Evolutionary conservation across 805 yeast species (phyloP).

Genomic region (Metschnikowia aberdeeniae): DNA sequence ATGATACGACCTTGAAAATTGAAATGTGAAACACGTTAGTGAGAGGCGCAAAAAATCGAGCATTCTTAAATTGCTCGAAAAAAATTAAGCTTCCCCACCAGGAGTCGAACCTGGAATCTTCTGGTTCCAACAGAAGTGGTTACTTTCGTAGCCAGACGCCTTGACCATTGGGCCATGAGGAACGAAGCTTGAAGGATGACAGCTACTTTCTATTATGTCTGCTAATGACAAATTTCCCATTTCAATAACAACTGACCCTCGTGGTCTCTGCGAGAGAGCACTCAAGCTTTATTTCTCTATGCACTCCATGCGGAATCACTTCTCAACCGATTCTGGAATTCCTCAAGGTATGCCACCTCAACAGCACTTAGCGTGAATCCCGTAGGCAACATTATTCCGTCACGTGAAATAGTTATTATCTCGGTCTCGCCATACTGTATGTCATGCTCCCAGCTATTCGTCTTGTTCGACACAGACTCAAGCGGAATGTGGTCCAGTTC

Average conservation of each 20-base stretch:
- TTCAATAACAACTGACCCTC: no score
- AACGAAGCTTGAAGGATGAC: conserved; percentile 36
- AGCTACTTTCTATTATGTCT: no score
- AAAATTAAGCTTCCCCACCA: conserved; percentile 44
- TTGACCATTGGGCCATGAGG: conserved; percentile 76
- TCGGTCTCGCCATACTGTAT: conserved; percentile 1
- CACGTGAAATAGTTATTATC: background rate
- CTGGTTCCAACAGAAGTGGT: conserved; percentile 47
- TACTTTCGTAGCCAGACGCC: conserved; percentile 69
- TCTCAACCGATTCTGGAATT: conserved; percentile 2
- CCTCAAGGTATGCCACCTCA: background rate
- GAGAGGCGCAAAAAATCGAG: background rate
- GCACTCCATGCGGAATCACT: no score
- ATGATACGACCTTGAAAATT: background rate
- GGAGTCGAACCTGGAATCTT: conserved; percentile 55
- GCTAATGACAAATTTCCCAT: no score
- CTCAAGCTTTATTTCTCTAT: background rate
- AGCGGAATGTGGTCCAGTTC: background rate
- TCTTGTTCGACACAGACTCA: background rate
- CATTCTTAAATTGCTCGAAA: background rate
- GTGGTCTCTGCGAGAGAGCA: no score
- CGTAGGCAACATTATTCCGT: background rate
- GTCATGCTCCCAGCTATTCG: background rate
- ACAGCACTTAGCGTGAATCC: background rate
- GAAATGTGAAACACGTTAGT: background rate